These are phyloP conservation scores for Huntiella savannae DNA, from an alignment of 2,329 filamentous ascomycete genomes.

Conservation along the genomic window DNA sequence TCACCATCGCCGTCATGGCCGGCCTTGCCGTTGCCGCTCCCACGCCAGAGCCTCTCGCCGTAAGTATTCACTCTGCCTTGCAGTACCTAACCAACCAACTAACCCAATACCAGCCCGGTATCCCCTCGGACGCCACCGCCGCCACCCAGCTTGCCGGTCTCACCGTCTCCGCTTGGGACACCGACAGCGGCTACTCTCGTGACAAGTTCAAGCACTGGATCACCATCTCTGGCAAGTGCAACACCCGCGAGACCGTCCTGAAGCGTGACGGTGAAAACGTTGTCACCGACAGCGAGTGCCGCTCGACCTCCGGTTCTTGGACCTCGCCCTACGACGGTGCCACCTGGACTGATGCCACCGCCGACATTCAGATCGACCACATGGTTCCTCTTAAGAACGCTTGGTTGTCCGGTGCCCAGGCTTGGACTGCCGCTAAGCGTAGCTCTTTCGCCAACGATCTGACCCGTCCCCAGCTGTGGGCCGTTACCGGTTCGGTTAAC, in stretches of 20 bases:
- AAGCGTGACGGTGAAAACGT: constrained; percentile 54
- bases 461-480: constrained; percentile 54
- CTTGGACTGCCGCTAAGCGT: constrained; percentile 51
- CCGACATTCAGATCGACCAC: constrained; percentile 66
- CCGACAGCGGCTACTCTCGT: constrained; percentile 41
- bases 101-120: constrained; percentile 28
- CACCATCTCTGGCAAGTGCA: constrained; percentile 45
- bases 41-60: constrained; percentile 15
- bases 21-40: constrained; percentile 15
- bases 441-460: constrained; percentile 61
- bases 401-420: constrained; percentile 56
- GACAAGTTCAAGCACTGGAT: constrained; percentile 55
- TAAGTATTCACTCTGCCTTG: constrained; percentile 12
- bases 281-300: constrained; percentile 37
- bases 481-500: constrained; percentile 64
- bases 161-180: constrained; percentile 34
- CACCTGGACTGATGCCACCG: constrained; percentile 41
- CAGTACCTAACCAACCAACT: background rate
- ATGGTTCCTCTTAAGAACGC: constrained; percentile 66
- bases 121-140: constrained; percentile 40
- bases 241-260: constrained; percentile 54
- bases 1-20: constrained; percentile 15
- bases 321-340: constrained; percentile 53
- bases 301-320: constrained; percentile 49
- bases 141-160: constrained; percentile 37